Conservation (phyloP, 148 eudicot species). For the Pouteria glomerata region DNA sequence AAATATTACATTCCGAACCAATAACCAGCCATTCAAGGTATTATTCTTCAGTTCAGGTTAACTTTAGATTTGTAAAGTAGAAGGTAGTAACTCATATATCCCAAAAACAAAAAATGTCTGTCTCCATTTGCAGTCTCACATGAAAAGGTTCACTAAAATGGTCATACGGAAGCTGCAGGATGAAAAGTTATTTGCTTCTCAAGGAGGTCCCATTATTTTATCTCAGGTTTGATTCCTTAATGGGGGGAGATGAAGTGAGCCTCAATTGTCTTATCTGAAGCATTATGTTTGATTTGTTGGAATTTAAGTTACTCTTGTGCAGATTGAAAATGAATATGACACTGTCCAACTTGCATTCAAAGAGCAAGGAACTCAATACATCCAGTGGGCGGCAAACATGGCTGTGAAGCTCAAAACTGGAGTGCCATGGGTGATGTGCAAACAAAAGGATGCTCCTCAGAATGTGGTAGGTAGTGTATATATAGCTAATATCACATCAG, state of each 20-base stretch:
- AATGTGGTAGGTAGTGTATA: constrained; percentile 35
- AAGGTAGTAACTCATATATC: no score
- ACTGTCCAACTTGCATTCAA: constrained; percentile 42
- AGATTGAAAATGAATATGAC: constrained; percentile 79
- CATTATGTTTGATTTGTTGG: no score
- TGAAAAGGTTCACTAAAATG: constrained; percentile 45
- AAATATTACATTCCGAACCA: constrained; percentile 45
- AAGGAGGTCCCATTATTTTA: constrained; percentile 88
- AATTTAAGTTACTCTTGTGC: no score
- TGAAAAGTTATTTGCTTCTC: constrained; percentile 62
- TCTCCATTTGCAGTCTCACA: constrained; percentile 37
- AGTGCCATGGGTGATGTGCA: constrained; percentile 91
- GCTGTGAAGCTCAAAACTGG: constrained; percentile 42
- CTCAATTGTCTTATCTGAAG: no score
- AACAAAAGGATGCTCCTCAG: constrained; percentile 65
- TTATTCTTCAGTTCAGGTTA: no score
- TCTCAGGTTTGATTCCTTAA: constrained; percentile 46
- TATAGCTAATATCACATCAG: no score
- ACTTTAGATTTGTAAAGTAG: no score
- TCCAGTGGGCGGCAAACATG: constrained; percentile 67
- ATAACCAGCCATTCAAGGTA: constrained; percentile 64
- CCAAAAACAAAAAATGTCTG: no score
- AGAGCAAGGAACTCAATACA: constrained; percentile 35
- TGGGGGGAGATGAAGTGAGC: no score
- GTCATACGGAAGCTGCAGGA: constrained; percentile 47